phyloP scores from a whole-genome alignment of 805 yeast species.

The Candida takata region DNA sequence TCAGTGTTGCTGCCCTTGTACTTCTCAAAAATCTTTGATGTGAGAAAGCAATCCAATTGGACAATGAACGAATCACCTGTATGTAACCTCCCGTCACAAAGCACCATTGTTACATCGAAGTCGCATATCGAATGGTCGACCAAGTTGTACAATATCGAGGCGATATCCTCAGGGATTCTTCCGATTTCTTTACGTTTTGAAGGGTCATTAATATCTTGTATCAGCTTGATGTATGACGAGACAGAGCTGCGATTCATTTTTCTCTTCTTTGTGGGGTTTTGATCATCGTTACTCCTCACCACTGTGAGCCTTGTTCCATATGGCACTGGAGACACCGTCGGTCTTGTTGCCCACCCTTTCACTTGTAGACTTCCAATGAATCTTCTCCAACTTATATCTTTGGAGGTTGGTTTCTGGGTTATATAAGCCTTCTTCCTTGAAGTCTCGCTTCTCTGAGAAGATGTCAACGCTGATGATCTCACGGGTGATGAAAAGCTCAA shows the following conservation, averaged over 20 bases:
- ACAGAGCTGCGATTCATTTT: constrained; percentile 21
- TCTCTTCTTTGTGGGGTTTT: constrained; percentile 15
- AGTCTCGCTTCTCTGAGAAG: not conserved
- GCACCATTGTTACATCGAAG: constrained; percentile 52
- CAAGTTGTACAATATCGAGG: constrained; percentile 59
- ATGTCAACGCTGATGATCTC: not conserved
- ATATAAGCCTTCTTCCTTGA: not conserved
- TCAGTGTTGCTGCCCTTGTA: constrained; percentile 11
- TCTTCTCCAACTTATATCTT: constrained; percentile 27
- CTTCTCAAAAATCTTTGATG: constrained; percentile 25
- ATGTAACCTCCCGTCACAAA: constrained; percentile 50
- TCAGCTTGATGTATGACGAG: constrained; percentile 28
- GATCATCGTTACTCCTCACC: constrained; percentile 28
- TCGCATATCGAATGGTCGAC: constrained; percentile 45
- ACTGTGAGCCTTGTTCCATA: constrained; percentile 39
- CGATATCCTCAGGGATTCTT: constrained; percentile 63
- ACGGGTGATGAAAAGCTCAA: not conserved
- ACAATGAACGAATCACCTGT: constrained; percentile 73
- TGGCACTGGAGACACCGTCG: constrained; percentile 40
- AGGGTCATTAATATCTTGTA: constrained; percentile 21
- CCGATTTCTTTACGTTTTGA: constrained; percentile 55
- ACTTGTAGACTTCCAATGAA: constrained; percentile 56
- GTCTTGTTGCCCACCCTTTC: constrained; percentile 68
- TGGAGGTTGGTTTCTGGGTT: not conserved
- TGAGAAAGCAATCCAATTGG: constrained; percentile 61